Conservation (phyloP, 371 early-diverging fungal genomes). For the Capillidium heterosporum region DNA sequence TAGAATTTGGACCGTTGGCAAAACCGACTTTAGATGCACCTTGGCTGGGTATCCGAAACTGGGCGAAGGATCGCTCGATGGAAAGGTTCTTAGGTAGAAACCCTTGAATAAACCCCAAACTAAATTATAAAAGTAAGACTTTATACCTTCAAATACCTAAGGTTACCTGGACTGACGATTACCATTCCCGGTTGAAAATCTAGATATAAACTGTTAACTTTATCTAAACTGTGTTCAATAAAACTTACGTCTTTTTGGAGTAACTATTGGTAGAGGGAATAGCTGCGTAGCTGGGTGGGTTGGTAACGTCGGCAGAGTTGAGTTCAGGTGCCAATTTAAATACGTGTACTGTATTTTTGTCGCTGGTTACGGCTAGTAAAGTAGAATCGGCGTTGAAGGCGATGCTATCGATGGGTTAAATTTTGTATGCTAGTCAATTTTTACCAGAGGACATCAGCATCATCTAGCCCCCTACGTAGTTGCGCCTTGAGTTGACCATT, state of each 20-base stretch:
- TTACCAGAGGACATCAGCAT: constrained; percentile 61
- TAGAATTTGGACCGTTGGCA: constrained; percentile 30
- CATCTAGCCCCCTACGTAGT: constrained; percentile 73
- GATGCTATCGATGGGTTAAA: constrained; percentile 21
- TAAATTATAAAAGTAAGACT: neutral
- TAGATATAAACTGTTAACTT: neutral
- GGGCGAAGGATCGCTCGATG: constrained; percentile 85
- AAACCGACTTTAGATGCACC: constrained; percentile 66
- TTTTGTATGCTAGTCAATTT: neutral
- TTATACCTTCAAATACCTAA: neutral
- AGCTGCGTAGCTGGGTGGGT: neutral
- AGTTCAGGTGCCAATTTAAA: constrained; percentile 50
- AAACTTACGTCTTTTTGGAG: neutral
- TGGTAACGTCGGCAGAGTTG: neutral
- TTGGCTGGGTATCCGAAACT: constrained; percentile 60
- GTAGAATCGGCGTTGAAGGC: constrained; percentile 66
- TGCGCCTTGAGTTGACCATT: constrained; percentile 63
- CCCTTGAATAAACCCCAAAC: constrained; percentile 77
- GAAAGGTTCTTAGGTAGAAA: constrained; percentile 83
- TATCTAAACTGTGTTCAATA: neutral
- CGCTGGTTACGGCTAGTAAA: constrained; percentile 65
- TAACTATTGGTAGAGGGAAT: neutral
- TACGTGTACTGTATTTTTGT: constrained; percentile 86
- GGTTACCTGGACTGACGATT: constrained; percentile 44
- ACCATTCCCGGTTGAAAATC: constrained; percentile 11